Percentiles rank a stretch among this genome's conserved stretches.
Conservation (phyloP, 228 moss, liverwort and hornwort genomes). For the Sphagnum magellanicum region DNA sequence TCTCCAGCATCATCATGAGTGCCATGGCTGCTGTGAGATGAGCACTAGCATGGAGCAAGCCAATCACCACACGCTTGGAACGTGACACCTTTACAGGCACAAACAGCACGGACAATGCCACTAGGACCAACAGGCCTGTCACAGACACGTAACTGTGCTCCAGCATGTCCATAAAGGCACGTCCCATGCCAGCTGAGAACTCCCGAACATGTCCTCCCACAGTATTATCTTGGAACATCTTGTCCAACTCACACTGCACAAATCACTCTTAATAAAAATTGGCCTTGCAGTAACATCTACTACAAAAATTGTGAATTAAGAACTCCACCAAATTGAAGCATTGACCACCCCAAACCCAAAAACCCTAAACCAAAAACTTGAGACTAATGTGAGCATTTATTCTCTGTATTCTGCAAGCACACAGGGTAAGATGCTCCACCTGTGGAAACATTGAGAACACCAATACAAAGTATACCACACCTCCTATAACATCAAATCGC, state of each 20-base stretch:
- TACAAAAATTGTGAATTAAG: neutral
- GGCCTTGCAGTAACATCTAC: too few relatives aligned
- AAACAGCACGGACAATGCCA: slow-evolving; percentile 38
- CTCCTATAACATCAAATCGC: slow-evolving; percentile 71
- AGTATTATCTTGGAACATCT: slow-evolving; percentile 41
- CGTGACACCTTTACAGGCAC: slow-evolving; percentile 64
- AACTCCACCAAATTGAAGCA: neutral
- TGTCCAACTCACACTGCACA: slow-evolving; percentile 52
- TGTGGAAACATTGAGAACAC: slow-evolving; percentile 77
- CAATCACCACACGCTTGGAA: slow-evolving; percentile 55
- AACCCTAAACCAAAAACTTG: too few relatives aligned
- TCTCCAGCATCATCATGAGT: slow-evolving; percentile 55
- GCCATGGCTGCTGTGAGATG: slow-evolving; percentile 56
- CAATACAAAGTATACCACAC: slow-evolving; percentile 55
- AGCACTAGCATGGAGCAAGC: slow-evolving; percentile 48
- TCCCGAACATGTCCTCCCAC: slow-evolving; percentile 42
- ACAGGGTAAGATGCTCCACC: slow-evolving; percentile 10
- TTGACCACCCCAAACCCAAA: neutral
- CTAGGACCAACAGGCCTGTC: slow-evolving; percentile 38
- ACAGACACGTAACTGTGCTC: slow-evolving; percentile 63
- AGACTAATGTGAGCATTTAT: too few relatives aligned
- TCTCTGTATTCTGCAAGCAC: too few relatives aligned
- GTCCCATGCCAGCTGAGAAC: slow-evolving; percentile 49
- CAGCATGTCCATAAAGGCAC: slow-evolving; percentile 58
- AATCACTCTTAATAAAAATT: too few relatives aligned